Conservation (phyloP, 805 yeast genomes). For the Kuraishia borneana region DNA sequence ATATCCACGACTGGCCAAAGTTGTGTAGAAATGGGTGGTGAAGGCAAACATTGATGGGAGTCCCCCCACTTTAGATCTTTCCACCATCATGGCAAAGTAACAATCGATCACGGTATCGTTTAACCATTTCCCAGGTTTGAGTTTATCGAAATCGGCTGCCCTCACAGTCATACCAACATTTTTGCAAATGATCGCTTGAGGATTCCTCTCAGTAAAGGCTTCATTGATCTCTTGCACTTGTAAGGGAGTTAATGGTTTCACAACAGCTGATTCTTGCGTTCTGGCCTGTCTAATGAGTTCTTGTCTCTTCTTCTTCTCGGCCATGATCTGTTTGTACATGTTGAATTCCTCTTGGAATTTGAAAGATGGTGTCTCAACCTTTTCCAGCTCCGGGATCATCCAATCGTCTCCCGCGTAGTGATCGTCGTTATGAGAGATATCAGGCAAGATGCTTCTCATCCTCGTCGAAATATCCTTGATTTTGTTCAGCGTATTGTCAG, state of each 20-base stretch:
- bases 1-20: slow-evolving; percentile 63
- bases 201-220: slow-evolving; percentile 18
- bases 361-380: too few species aligned
- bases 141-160: slow-evolving; percentile 58
- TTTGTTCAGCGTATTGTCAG: neutral
- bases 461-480: neutral
- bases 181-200: slow-evolving; percentile 16
- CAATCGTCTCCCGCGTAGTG: slow-evolving; percentile 13
- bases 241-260: slow-evolving; percentile 17
- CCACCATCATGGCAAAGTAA: slow-evolving; percentile 47
- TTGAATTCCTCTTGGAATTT: slow-evolving; percentile 23
- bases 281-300: slow-evolving; percentile 22
- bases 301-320: slow-evolving; percentile 26
- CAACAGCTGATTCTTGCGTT: slow-evolving; percentile 20
- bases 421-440: slow-evolving; percentile 1
- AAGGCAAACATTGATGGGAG: slow-evolving; percentile 48
- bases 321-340: slow-evolving; percentile 30
- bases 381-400: slow-evolving; percentile 1
- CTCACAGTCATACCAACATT: slow-evolving; percentile 46
- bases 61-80: slow-evolving; percentile 22
- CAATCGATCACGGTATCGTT: slow-evolving; percentile 88
- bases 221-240: slow-evolving; percentile 22
- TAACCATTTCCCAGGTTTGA: slow-evolving; percentile 68
- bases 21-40: slow-evolving; percentile 82
- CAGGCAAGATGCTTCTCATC: neutral